Percentiles rank a stretch among this genome's conserved stretches.
Evolutionary conservation across 108 stramenopile species (phyloP).

Genomic region (Discostella pseudostelligera): DNA sequence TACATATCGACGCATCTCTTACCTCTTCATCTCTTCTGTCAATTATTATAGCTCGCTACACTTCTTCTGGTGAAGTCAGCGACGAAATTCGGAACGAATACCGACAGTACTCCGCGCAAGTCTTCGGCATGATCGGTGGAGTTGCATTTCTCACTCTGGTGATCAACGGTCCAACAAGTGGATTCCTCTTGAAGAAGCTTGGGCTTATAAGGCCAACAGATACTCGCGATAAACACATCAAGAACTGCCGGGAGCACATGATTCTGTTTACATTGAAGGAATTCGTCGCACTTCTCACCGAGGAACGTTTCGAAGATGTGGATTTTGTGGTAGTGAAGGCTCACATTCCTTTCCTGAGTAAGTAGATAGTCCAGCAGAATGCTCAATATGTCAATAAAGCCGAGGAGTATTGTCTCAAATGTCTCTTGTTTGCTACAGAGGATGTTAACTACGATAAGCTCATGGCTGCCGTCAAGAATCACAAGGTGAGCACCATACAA

Average conservation of each 20-base stretch:
- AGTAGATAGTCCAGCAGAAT: neutral
- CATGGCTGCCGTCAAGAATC: constrained; percentile 44
- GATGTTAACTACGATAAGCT: constrained; percentile 55
- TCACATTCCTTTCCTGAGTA: constrained; percentile 16
- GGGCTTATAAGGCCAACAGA: constrained; percentile 26
- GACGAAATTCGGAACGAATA: neutral
- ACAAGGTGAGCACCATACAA: constrained; percentile 25
- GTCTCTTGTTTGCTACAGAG: neutral
- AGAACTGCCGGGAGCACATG: constrained; percentile 30
- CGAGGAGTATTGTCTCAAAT: neutral
- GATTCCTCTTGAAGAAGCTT: constrained; percentile 31
- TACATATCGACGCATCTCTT: constrained; percentile 16
- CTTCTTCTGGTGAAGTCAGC: neutral
- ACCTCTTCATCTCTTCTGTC: too few relatives aligned
- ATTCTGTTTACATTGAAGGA: constrained; percentile 12
- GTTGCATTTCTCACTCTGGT: constrained; percentile 63
- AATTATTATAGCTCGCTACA: neutral
- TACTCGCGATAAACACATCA: constrained; percentile 13
- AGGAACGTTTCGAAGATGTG: constrained; percentile 46
- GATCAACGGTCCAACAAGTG: constrained; percentile 51
- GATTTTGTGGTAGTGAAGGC: constrained; percentile 20
- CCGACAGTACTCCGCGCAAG: constrained; percentile 2
- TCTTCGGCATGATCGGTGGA: constrained; percentile 46
- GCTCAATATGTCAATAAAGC: neutral
- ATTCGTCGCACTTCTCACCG: constrained; percentile 43